Percentiles rank a stretch among this genome's conserved stretches.
Evolutionary conservation across 176 grass and related monocot species (phyloP).

Genomic region (Oryza punctata): DNA sequence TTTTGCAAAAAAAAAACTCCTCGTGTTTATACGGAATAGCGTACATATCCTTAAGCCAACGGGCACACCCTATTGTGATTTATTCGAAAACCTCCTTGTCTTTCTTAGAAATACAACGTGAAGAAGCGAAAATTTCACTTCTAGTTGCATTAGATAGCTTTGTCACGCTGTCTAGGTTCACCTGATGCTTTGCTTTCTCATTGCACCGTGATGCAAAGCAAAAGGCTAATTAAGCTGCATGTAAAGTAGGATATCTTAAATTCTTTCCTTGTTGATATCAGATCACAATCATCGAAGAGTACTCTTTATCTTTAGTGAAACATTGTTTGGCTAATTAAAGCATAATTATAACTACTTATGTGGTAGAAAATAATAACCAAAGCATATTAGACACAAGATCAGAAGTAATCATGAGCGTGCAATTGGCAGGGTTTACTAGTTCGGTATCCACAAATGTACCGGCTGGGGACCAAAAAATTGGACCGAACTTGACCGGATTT

Average conservation of each 20-base stretch:
- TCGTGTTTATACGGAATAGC: no score
- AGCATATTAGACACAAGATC: neutral
- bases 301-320: neutral
- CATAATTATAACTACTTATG: neutral
- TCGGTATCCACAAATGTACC: no score
- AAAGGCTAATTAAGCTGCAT: conserved; percentile 9
- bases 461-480: no score
- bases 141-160: neutral
- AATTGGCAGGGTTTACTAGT: no score
- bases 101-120: no score
- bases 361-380: neutral
- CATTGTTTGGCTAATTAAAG: neutral
- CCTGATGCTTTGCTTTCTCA: neutral
- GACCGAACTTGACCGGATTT: no score
- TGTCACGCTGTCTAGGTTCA: neutral
- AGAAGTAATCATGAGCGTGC: neutral
- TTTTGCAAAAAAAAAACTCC: no score
- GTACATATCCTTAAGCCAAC: no score
- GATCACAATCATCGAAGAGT: neutral
- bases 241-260: neutral
- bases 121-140: no score
- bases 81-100: no score
- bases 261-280: neutral
- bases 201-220: conserved; percentile 20
- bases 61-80: no score